Percentiles rank a stretch among this genome's conserved stretches.
Conservation (phyloP, 345 rosid genomes). For the Conringia planisiliqua region DNA sequence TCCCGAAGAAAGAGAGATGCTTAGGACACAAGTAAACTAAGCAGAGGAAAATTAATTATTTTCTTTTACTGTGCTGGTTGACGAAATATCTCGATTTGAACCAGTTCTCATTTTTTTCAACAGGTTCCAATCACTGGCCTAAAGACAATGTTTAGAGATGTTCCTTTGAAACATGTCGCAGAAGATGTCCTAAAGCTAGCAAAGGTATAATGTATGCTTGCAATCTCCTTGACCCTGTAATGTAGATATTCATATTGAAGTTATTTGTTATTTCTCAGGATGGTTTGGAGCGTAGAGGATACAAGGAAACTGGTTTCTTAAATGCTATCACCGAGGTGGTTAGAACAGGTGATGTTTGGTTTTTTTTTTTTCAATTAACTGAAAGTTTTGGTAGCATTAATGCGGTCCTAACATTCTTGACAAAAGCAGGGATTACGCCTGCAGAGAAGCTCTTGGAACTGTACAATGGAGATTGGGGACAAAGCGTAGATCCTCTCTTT, state of each 20-base stretch:
- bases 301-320: conserved; percentile 73
- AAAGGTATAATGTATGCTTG: conserved; percentile 41
- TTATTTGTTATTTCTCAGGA: conserved; percentile 40
- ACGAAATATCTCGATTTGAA: background rate
- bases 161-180: conserved; percentile 56
- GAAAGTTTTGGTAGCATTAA: background rate
- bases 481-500: conserved; percentile 76
- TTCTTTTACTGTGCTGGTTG: too few species aligned
- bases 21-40: conserved; percentile 41
- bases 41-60: conserved; percentile 34
- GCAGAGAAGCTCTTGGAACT: conserved; percentile 73
- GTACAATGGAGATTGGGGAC: conserved; percentile 75
- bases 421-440: conserved; percentile 59
- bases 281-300: conserved; percentile 87
- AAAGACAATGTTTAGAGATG: conserved; percentile 77
- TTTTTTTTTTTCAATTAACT: background rate
- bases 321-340: conserved; percentile 66
- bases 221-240: background rate
- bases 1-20: conserved; percentile 69
- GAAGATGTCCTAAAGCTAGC: conserved; percentile 70
- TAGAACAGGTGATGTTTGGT: conserved; percentile 55
- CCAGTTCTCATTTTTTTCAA: background rate
- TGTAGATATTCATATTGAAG: background rate
- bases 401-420: background rate
- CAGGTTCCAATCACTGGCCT: conserved; percentile 80